Base-by-base conservation (phyloP, 805 yeast species). In the Candida pseudofarinosa region DNA sequence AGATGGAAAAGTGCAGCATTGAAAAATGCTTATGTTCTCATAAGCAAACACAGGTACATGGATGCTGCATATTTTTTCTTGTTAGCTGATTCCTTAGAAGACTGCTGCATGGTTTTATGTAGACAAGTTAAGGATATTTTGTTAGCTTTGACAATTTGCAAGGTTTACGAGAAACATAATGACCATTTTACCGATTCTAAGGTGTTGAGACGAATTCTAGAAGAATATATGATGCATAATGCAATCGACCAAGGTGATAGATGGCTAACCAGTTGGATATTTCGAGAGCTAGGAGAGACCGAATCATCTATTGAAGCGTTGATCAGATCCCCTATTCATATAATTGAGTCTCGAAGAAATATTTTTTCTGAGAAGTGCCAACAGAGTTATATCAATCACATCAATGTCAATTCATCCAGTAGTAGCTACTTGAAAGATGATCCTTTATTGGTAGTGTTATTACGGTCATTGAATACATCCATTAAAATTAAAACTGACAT, bases 31-130 rank as follows among this genome's bases (percentile, higher is more conserved):
- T 91, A 80, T 69, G 98, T 88, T 0, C 66, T 91, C 35, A 61
- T 93, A 49, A 87, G 97, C 47, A 88, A 88, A 55, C 99, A 90
- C 60, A 69, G 98, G 34, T 86, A 76, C 55, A 66, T 76, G 58
- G 95, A 89, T 61, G 95, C 97, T 0, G 97, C 97, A 0, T 81
- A 83, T 17, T 90, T 93, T 59, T 91, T 91, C 62, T 62, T 91
- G 30, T 69, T 91, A 10, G 96, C 86, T 0, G 89, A 75, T 39
- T 71, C 89, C 0, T 63, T 88, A 12, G 76, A 76, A 42, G 98
- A 93, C 64, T 81, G 89, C 45, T 85, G 85, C 20, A 81, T 76
- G 56, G 91, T 89, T 0, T 58, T 91, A 16, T 73, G 84, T 32
- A 78, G 72, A 38, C 83, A 89, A 56, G 60, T 88, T 36, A 58